Evolutionary conservation across 1,284 basidiomycete species (phyloP), one percentile per base, ranked within the genome.

Genomic region (Mycosarcoma maydis): DNA sequence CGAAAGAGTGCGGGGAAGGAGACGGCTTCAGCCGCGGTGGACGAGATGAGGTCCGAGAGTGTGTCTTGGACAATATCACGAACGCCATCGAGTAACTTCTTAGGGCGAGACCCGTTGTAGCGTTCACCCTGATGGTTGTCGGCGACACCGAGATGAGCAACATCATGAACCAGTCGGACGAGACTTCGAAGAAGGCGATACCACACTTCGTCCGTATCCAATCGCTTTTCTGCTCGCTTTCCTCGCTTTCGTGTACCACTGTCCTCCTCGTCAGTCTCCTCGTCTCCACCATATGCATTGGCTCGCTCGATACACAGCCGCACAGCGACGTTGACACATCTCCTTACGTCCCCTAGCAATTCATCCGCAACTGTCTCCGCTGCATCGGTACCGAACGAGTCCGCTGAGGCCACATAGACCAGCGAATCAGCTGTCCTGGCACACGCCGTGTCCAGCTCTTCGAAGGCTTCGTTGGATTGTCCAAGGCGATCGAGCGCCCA

Each of bases 1-100:
- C 91, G 92, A 86, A 98, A 95, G 2, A 98, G 85, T 14, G 88
- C 86, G 16, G 96, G 92, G 81, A 98, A 94, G 0, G 94, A 94
- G 7, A 96, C 87, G 0, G 88, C 86, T n/a, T 88, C 88, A 0
- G 90, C 89, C 0, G 91, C 90, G 32, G 90, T 91, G 33, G 90
- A 88, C 14, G 92, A 90, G 19, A 98, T 89, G 38, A 98, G 86
- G 14, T 90, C 86, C 0, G 88, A 86, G 72, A 98, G 93, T 2
- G 92, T 93, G 41, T 89, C 88, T 76, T 94, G 92, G 6, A 98
- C 88, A 4, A 94, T 86, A 2, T 86, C 82, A 29, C 92, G 54
- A 4, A 61, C 50, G 17, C 56, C 53, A 11, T 55, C 34, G n/a
- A 71, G 68, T 30, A 68, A 27, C 4, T 53, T 29, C 24, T 38